Evolutionary conservation across 495 filamentous ascomycete genomes (phyloP), one percentile per base, ranked within the genome.

Genomic region (Astrothelium subdiscretum): DNA sequence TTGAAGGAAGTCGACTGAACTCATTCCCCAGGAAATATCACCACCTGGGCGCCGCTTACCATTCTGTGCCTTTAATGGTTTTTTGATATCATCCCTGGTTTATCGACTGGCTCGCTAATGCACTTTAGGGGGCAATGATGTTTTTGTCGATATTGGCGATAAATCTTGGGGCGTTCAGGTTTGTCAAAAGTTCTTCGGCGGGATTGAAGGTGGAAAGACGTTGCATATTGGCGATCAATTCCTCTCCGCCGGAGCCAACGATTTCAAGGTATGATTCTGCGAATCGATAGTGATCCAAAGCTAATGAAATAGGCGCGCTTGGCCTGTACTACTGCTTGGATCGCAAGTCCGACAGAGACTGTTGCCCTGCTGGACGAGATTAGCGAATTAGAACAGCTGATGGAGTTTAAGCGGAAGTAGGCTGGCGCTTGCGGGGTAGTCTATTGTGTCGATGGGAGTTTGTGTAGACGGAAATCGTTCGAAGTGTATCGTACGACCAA

Each of bases 101-200:
- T 43, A 27, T 42, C 24, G 35, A 38, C 42, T 31, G 6, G 48
- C 35, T 44, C 22, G 4, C 5, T 58, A 15, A 54, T 29, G 5
- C 24, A 11, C 29, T 54, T 11, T 29, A 82, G 82, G 91, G 26
- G 92, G 92, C 8, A 92, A 95, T 62, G 91, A 97, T 70, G 90
- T 97, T 26, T 99, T 99, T 70, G 92, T 99, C 40, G 95, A 99
- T 74, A 97, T 99, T 67, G 95, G 95, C 57, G 95, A 99, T 73
- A 99, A 99, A 72, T 87, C 87, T 43, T 92, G 90, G 85, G 95
- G 95, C 63, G 95, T 99, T 26, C 77, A 88, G 12, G 90, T 88
- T 0, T 96, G 90, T 62, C 94, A 97, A 77, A 79, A 83, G n/a
- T 99, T 91, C 76, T 95, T 97, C 68, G 89, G 86, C 5, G 82